These are phyloP conservation scores for Allantophomopsis cytisporea DNA, from an alignment of 2,329 filamentous ascomycete genomes.

Conservation along the genomic window DNA sequence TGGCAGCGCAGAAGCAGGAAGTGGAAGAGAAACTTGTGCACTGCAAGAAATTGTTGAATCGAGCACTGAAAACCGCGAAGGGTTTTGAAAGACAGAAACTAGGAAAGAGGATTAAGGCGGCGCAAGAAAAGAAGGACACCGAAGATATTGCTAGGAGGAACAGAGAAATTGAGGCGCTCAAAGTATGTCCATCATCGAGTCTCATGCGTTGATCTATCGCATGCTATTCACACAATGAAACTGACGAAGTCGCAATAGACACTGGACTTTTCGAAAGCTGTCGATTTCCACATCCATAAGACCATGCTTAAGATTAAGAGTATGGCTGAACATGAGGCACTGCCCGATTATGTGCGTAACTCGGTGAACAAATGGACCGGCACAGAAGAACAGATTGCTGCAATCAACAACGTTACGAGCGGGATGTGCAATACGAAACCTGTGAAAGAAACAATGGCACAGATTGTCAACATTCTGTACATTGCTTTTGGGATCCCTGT, in stretches of 20 bases:
- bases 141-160: conserved; percentile 47
- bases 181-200: conserved; percentile 17
- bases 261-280: conserved; percentile 29
- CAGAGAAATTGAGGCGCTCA: conserved; percentile 39
- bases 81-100: conserved; percentile 68
- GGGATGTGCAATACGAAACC: conserved; percentile 36
- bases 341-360: conserved; percentile 22
- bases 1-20: conserved; percentile 20
- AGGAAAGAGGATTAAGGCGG: conserved; percentile 40
- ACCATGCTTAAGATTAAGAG: conserved; percentile 35
- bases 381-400: conserved; percentile 17
- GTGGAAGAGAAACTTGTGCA: conserved; percentile 37
- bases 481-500: conserved; percentile 14
- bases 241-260: conserved; percentile 11
- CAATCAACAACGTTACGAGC: conserved; percentile 34
- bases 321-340: conserved; percentile 26
- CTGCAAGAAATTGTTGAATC: conserved; percentile 44
- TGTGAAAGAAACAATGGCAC: conserved; percentile 32
- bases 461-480: conserved; percentile 18
- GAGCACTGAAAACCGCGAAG: conserved; percentile 59
- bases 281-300: conserved; percentile 31
- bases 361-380: conserved; percentile 16
- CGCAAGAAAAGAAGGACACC: conserved; percentile 26
- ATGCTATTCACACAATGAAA: too few relatives aligned
- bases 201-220: too few relatives aligned